Evolutionary conservation across 1,284 basidiomycete genomes (phyloP).

Genomic region (Stereum hirsutum): DNA sequence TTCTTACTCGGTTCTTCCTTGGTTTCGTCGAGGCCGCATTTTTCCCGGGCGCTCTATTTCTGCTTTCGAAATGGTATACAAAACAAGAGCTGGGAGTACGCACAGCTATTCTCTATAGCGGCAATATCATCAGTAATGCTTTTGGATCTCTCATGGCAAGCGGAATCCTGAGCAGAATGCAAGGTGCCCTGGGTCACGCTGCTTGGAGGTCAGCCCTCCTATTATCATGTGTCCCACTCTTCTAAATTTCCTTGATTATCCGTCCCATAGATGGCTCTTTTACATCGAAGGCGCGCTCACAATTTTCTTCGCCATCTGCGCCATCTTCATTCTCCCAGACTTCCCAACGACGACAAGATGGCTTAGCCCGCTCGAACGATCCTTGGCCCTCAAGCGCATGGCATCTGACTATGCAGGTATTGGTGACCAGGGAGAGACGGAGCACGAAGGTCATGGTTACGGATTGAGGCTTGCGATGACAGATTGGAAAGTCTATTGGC

Average conservation of each 20-base stretch:
- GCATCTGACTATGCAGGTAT: constrained; percentile 60
- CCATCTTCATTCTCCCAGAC: constrained; percentile 70
- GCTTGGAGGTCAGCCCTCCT: constrained; percentile 56
- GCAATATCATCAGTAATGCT: constrained; percentile 73
- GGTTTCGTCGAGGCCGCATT: constrained; percentile 66
- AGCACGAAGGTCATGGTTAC: constrained; percentile 21
- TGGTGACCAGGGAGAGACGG: constrained; percentile 29
- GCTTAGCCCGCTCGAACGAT: constrained; percentile 53
- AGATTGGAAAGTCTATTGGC: constrained; percentile 72
- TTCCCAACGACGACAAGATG: constrained; percentile 54
- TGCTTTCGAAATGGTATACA: constrained; percentile 70
- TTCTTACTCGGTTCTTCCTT: constrained; percentile 71
- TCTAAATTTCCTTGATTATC: not conserved
- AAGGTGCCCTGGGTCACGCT: constrained; percentile 57
- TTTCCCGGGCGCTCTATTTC: constrained; percentile 58
- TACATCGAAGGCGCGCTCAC: constrained; percentile 67
- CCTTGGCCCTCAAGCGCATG: constrained; percentile 64
- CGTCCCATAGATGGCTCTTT: constrained; percentile 54
- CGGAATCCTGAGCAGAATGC: constrained; percentile 61
- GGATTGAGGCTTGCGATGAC: constrained; percentile 51
- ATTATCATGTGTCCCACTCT: not conserved
- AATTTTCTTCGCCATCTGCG: constrained; percentile 47
- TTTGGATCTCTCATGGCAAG: constrained; percentile 79
- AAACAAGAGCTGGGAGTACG: constrained; percentile 59
- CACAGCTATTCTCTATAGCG: constrained; percentile 66